Percentiles rank a stretch among this genome's conserved stretches.
Evolutionary conservation across 2,329 filamentous ascomycete species (phyloP).

Genomic region (Endothia cerciana): DNA sequence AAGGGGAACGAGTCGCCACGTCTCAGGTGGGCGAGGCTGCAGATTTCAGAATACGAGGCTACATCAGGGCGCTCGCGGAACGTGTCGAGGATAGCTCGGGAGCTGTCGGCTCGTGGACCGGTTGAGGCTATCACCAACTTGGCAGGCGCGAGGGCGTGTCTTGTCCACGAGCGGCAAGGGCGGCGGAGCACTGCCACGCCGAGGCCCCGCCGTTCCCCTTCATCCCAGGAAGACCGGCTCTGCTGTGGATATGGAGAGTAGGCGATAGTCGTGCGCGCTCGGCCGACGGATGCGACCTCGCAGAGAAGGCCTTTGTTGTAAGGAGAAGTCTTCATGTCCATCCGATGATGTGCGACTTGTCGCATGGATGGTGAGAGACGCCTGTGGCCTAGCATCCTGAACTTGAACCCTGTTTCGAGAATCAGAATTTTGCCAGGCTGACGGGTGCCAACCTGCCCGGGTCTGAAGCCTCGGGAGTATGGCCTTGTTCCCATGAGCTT

Average conservation of each 20-base stretch:
- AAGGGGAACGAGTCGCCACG: conserved; percentile 7
- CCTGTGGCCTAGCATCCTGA: neutral
- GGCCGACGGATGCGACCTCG: neutral
- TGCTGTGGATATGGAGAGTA: neutral
- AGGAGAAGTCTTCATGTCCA: neutral
- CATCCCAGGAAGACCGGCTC: neutral
- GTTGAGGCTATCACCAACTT: neutral
- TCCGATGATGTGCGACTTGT: neutral
- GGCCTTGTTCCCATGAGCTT: neutral
- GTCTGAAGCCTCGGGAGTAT: neutral
- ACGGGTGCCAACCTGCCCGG: neutral
- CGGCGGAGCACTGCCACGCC: conserved; percentile 9
- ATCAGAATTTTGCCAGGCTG: neutral
- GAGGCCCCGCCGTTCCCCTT: conserved; percentile 4
- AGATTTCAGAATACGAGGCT: conserved; percentile 19
- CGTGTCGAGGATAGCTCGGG: neutral
- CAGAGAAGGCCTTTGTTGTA: neutral
- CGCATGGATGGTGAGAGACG: neutral
- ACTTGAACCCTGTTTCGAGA: neutral
- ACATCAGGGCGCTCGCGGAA: neutral
- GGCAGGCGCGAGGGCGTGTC: neutral
- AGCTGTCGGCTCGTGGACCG: neutral
- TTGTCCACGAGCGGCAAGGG: conserved; percentile 2
- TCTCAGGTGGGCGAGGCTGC: conserved; percentile 23
- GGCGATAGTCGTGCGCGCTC: neutral